Evolutionary conservation across 2,329 filamentous ascomycete species (phyloP).

Genomic region (Apiospora sp.): DNA sequence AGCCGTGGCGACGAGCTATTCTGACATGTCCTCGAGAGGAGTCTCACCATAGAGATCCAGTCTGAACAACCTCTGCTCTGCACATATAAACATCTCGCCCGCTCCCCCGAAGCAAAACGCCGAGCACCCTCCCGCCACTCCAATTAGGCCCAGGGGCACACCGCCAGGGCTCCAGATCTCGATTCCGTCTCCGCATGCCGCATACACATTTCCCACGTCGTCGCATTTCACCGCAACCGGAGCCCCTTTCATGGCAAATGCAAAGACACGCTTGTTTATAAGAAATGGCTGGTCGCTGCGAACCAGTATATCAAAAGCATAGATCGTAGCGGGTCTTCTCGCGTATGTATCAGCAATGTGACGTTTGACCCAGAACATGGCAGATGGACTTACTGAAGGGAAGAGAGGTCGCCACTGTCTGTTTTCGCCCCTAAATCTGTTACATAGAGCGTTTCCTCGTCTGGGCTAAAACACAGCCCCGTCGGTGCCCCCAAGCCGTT

Average conservation of each 20-base stretch:
- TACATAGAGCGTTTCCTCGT: constrained; percentile 51
- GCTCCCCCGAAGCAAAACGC: constrained; percentile 53
- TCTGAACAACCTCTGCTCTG: constrained; percentile 55
- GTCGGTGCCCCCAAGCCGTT: constrained; percentile 55
- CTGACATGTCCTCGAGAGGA: not conserved
- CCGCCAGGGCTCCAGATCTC: constrained; percentile 57
- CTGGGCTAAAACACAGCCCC: constrained; percentile 49
- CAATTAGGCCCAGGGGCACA: constrained; percentile 51
- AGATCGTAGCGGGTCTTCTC: constrained; percentile 48
- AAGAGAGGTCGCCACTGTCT: constrained; percentile 40
- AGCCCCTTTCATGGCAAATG: constrained; percentile 54
- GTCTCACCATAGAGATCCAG: constrained; percentile 41
- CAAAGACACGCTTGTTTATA: constrained; percentile 59
- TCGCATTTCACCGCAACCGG: constrained; percentile 54
- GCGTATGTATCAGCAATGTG: not conserved
- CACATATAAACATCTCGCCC: constrained; percentile 56
- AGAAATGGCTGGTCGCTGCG: constrained; percentile 50
- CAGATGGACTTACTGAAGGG: constrained; percentile 36
- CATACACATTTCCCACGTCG: constrained; percentile 53
- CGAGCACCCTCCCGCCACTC: constrained; percentile 49
- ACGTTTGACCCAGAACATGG: too few relatives aligned
- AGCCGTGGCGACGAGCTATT: not conserved
- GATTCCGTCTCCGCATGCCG: constrained; percentile 57
- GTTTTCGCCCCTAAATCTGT: constrained; percentile 47
- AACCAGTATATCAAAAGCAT: constrained; percentile 56